Base-by-base conservation (phyloP, 495 filamentous ascomycete species). In the Penicillium robsamsonii region DNA sequence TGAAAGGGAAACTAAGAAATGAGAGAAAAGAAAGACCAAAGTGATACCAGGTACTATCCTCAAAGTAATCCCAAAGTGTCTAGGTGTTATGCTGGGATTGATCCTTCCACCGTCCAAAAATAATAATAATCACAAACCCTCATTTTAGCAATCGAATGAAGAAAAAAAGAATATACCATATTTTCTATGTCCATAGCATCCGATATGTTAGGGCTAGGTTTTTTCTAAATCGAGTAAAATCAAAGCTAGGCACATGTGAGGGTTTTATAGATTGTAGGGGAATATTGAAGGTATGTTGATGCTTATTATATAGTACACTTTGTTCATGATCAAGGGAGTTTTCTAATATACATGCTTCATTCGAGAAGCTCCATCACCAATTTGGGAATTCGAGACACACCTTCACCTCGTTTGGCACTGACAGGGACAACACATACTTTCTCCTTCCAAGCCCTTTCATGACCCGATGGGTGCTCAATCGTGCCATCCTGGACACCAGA, bases 391-490 rank as follows among this genome's bases (percentile, higher is more conserved):
- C 82, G 79, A 54, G 88, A 81, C 11, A 95, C 84, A 8, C 93
- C 93, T 67, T 97, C 84, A 18, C 86, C 89, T 43, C 82, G 80
- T 58, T 96, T 90, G 50, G 95, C 94, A 68, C 91, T 93, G 53
- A 98, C 85, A 3, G 94, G 94, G 59, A 97, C 84, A 22, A 84
- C 86, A 20, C 74, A 73, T 15, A 92, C 71, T 27, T 80, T 78
- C 48, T 83, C 75, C 43, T 75, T 84, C 88, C 89, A 92, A 25
- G 81, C 82, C 55, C 85, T 78, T 49, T 79, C 69, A 62, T 86
- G 79, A 1, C 84, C 84, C 56, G 86, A 87, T 0, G 91, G 91
- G 72, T 96, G 91, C 40, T 77, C 75, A 43, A 79, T 73, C 13
- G 72, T 70, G 2, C 86, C 82, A 15, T 76, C 69, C 35, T 79